Percentiles rank a stretch among this genome's conserved stretches.
phyloP scores from a whole-genome alignment of 176 grass and related monocot species.

The Triticum dicoccoides region DNA sequence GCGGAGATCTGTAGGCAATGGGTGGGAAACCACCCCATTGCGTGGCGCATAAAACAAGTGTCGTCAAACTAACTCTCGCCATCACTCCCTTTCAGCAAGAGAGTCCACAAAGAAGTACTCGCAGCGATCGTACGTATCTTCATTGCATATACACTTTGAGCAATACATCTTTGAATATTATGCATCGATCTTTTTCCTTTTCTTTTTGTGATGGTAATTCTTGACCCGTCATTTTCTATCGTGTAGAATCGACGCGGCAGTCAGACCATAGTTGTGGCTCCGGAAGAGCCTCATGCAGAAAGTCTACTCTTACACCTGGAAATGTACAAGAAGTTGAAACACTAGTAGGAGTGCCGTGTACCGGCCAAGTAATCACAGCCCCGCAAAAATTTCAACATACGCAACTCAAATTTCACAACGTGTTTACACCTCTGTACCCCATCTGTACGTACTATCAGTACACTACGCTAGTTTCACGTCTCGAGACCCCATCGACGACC shows the following conservation, averaged over 20 bases:
- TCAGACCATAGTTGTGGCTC: background rate
- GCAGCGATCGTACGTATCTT: background rate
- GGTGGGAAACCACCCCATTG: conserved; percentile 8
- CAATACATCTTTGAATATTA: background rate
- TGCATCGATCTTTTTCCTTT: background rate
- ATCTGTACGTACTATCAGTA: background rate
- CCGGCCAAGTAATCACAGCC: background rate
- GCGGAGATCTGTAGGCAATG: conserved; percentile 16
- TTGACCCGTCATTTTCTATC: background rate
- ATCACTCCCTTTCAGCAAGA: background rate
- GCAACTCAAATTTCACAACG: background rate
- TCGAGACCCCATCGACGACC: background rate
- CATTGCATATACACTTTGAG: background rate
- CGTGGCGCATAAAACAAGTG: background rate
- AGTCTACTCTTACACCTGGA: background rate
- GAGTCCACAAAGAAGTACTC: background rate
- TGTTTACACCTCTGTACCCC: background rate
- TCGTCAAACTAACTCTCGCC: conserved; percentile 1
- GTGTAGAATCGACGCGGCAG: background rate
- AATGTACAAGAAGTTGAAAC: background rate
- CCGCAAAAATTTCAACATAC: conserved; percentile 10
- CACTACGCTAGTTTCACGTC: background rate
- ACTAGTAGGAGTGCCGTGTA: background rate
- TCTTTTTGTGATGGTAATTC: background rate
- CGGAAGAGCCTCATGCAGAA: background rate